These are phyloP conservation scores for Euphorbia corollata DNA, from an alignment of 441 rosid genomes.

Conservation along the genomic window DNA sequence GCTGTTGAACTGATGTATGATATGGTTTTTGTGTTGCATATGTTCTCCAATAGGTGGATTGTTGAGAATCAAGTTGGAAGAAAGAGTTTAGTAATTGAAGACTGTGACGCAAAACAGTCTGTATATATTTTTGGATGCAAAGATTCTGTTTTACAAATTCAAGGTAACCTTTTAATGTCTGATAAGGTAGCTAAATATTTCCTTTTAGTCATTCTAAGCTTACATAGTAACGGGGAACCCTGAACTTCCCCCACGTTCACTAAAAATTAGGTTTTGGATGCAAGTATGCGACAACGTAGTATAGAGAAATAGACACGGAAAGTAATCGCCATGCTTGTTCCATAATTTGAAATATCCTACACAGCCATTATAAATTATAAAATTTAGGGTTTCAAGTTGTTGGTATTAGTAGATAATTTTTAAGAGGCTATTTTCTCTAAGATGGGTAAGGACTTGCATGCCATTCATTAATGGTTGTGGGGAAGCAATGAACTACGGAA, in stretches of 20 bases:
- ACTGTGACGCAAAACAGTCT: conserved; percentile 86
- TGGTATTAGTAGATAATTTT: neutral
- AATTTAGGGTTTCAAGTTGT: neutral
- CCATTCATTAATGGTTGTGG: neutral
- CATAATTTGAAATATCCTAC: neutral
- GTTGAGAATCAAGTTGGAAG: conserved; percentile 90
- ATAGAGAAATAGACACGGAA: neutral
- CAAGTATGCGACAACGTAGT: neutral
- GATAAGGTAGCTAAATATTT: neutral
- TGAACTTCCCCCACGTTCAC: neutral
- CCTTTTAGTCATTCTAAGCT: neutral
- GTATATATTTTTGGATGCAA: conserved; percentile 93
- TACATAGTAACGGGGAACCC: neutral
- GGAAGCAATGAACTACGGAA: neutral
- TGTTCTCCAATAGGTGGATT: conserved; percentile 59
- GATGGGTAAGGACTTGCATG: neutral
- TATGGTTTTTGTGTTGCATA: conserved; percentile 8
- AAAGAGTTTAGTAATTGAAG: conserved; percentile 73
- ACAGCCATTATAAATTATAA: neutral
- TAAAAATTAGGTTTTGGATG: neutral
- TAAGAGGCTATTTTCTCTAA: neutral
- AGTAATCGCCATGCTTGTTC: neutral
- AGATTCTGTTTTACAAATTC: conserved; percentile 89
- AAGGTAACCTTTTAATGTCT: conserved; percentile 40
- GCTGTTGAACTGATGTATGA: conserved; percentile 1